These are phyloP conservation scores for Pseudopyricularia javanii DNA, from an alignment of 2,329 filamentous ascomycete species.

Conservation along the genomic window DNA sequence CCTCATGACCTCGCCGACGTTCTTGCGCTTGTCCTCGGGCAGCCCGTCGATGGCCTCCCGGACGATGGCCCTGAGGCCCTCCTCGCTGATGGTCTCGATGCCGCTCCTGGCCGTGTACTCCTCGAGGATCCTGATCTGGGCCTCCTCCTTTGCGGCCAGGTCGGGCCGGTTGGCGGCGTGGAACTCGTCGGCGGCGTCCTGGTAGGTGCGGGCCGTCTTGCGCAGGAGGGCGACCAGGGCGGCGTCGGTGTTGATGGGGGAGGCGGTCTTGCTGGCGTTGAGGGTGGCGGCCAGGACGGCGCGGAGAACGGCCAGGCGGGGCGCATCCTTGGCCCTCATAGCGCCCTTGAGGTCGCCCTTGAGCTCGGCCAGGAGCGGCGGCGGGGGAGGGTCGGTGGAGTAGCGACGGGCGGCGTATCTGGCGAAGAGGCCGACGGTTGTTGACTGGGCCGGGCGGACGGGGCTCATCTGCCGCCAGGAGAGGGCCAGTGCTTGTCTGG, in stretches of 20 bases:
- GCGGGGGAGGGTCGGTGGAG: conserved; percentile 20
- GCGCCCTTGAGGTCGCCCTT: conserved; percentile 52
- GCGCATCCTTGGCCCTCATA: conserved; percentile 52
- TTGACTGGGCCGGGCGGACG: background rate
- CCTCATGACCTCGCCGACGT: conserved; percentile 53
- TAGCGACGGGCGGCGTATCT: conserved; percentile 8
- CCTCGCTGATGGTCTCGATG: conserved; percentile 44
- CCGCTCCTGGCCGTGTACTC: conserved; percentile 50
- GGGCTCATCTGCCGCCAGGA: background rate
- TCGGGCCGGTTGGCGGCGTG: conserved; percentile 51
- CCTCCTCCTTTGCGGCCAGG: conserved; percentile 57
- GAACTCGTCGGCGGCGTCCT: conserved; percentile 53
- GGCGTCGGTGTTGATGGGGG: conserved; percentile 58
- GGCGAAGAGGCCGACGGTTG: background rate
- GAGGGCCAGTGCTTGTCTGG: background rate
- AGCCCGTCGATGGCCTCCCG: conserved; percentile 36
- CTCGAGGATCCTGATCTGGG: conserved; percentile 51
- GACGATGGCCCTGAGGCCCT: conserved; percentile 44
- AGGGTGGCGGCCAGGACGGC: conserved; percentile 56
- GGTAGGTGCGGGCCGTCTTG: conserved; percentile 44
- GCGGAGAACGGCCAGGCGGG: conserved; percentile 57
- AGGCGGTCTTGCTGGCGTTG: conserved; percentile 62
- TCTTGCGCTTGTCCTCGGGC: conserved; percentile 33
- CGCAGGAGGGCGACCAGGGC: conserved; percentile 57
- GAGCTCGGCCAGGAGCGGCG: conserved; percentile 38